Percentiles rank a stretch among this genome's conserved stretches.
These are phyloP conservation scores for Cercophora samala DNA, from an alignment of 495 filamentous ascomycete species.

Conservation along the genomic window DNA sequence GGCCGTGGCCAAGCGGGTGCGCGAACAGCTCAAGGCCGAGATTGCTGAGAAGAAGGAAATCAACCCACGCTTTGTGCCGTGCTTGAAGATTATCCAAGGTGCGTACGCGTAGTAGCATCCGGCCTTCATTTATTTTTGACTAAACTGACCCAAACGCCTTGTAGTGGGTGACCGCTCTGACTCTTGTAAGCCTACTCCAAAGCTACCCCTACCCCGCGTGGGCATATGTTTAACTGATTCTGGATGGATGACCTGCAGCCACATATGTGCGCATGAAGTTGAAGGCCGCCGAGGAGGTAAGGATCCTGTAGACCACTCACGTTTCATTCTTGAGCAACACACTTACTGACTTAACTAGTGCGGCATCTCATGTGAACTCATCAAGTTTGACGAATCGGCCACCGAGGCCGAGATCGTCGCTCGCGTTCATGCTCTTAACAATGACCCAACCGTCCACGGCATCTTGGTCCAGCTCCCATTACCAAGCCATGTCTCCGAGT, in stretches of 20 bases:
- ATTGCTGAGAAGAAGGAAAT: conserved; percentile 75
- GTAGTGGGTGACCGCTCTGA: conserved; percentile 85
- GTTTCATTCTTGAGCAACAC: conserved; percentile 8
- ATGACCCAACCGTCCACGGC: conserved; percentile 82
- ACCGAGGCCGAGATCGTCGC: conserved; percentile 83
- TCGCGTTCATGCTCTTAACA: conserved; percentile 75
- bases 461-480: conserved; percentile 92
- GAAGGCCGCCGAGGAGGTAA: conserved; percentile 91
- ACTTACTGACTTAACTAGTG: conserved; percentile 49
- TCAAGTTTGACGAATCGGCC: conserved; percentile 76
- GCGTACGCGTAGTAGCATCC: conserved; percentile 43
- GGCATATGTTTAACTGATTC: conserved; percentile 20
- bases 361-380: conserved; percentile 80
- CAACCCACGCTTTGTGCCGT: conserved; percentile 84
- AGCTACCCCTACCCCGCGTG: conserved; percentile 11
- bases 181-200: conserved; percentile 65
- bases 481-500: conserved; percentile 83
- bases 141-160: conserved; percentile 21
- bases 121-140: conserved; percentile 6
- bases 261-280: conserved; percentile 99
- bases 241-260: conserved; percentile 46
- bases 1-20: conserved; percentile 85
- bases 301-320: conserved; percentile 19
- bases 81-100: conserved; percentile 91
- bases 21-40: conserved; percentile 70